Evolutionary conservation across 2,329 filamentous ascomycete genomes (phyloP).

Genomic region (Eurotiales sp.): DNA sequence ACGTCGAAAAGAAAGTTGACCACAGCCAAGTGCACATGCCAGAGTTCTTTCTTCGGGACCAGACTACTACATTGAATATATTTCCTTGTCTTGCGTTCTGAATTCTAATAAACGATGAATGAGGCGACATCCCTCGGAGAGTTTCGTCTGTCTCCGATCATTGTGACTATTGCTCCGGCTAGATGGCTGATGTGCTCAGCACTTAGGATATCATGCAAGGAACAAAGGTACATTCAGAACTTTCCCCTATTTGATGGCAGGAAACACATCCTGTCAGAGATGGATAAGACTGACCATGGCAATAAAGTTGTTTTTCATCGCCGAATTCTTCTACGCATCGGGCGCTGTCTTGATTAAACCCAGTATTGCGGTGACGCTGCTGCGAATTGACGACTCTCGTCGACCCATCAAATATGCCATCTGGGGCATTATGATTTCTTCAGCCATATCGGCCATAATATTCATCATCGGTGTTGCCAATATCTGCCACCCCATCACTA

Average conservation of each 20-base stretch:
- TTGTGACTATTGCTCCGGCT: slow-evolving; percentile 6
- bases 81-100: too few relatives aligned
- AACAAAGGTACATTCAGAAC: not conserved
- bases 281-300: not conserved
- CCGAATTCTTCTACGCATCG: slow-evolving; percentile 11
- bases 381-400: slow-evolving; percentile 7
- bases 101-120: too few relatives aligned
- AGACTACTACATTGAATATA: too few relatives aligned
- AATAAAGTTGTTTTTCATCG: slow-evolving; percentile 6
- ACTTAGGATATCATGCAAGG: not conserved
- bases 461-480: slow-evolving; percentile 11
- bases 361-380: slow-evolving; percentile 8
- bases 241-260: too few relatives aligned
- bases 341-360: slow-evolving; percentile 5
- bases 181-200: not conserved
- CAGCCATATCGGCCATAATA: slow-evolving; percentile 1
- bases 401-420: not conserved
- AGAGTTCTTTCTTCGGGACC: too few relatives aligned
- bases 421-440: not conserved
- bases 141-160: too few relatives aligned
- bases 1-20: too few relatives aligned
- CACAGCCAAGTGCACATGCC: too few relatives aligned
- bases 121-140: too few relatives aligned
- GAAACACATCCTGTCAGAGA: too few relatives aligned
- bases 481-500: slow-evolving; percentile 9